Conservation (phyloP, 495 filamentous ascomycete species). For the Penicillium alfredii region DNA sequence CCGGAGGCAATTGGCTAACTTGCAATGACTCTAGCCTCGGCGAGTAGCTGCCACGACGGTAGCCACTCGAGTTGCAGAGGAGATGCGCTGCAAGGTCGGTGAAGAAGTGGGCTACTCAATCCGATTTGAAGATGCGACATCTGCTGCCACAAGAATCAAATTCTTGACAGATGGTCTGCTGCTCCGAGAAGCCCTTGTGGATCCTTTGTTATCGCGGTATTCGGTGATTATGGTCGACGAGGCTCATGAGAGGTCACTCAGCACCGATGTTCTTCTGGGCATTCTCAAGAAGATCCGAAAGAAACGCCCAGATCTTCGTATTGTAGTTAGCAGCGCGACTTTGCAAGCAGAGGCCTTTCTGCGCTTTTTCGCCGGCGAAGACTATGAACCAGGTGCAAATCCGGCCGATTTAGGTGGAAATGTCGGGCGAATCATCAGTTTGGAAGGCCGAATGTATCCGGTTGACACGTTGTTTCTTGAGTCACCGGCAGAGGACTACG, state of each 20-base stretch:
- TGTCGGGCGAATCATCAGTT: conserved; percentile 70
- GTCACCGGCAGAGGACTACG: conserved; percentile 76
- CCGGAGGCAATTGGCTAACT: conserved; percentile 17
- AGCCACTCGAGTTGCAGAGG: conserved; percentile 83
- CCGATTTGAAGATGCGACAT: conserved; percentile 94
- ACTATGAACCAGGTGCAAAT: conserved; percentile 31
- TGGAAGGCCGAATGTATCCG: conserved; percentile 88
- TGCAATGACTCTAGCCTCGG: conserved; percentile 56
- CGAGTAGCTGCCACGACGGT: conserved; percentile 92
- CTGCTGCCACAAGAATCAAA: conserved; percentile 80
- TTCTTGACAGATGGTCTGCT: conserved; percentile 95
- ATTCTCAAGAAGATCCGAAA: conserved; percentile 91
- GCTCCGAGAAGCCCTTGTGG: conserved; percentile 87
- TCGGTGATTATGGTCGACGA: conserved; percentile 99
- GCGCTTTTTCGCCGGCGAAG: conserved; percentile 64
- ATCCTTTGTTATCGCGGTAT: conserved; percentile 87
- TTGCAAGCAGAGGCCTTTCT: conserved; percentile 87
- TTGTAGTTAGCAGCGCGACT: conserved; percentile 92
- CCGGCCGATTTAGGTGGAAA: conserved; percentile 36
- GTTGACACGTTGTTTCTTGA: conserved; percentile 86
- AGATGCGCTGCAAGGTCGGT: conserved; percentile 84
- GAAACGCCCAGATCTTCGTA: conserved; percentile 73
- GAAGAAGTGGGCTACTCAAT: conserved; percentile 97
- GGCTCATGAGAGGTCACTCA: conserved; percentile 92
- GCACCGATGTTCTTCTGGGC: conserved; percentile 88